phyloP scores from a whole-genome alignment of 345 rosid genomes.

The Lepidium aucheri region DNA sequence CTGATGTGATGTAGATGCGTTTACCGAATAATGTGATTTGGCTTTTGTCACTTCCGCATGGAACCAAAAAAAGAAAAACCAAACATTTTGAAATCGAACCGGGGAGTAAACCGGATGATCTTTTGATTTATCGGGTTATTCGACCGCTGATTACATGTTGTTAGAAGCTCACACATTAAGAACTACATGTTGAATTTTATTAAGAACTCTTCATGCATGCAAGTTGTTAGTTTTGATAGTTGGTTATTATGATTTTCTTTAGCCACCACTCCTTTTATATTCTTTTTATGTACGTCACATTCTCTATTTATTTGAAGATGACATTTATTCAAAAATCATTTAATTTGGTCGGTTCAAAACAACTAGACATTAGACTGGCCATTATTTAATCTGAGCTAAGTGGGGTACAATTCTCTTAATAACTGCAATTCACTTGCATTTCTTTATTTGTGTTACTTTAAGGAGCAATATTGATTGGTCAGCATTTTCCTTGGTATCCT shows the following conservation, averaged over 20 bases:
- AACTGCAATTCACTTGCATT: not conserved
- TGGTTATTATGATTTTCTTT: slow-evolving; percentile 1
- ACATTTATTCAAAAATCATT: not conserved
- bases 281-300: not conserved
- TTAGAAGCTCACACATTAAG: no score
- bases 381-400: not conserved
- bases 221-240: not conserved
- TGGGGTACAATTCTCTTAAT: not conserved
- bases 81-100: not conserved
- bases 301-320: not conserved
- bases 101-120: not conserved
- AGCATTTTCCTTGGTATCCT: no score
- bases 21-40: slow-evolving; percentile 6
- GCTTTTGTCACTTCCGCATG: not conserved
- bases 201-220: slow-evolving; percentile 3
- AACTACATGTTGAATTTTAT: no score
- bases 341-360: not conserved
- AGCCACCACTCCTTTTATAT: not conserved
- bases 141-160: not conserved
- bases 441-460: not conserved
- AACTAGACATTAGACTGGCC: not conserved
- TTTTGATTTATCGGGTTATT: not conserved
- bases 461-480: not conserved
- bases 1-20: not conserved
- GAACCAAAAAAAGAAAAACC: not conserved